A percentile compares a stretch with the other conserved stretches of the same genome.
These are phyloP conservation scores for Dendrostoma leiphaemia DNA, from an alignment of 2,329 filamentous ascomycete genomes.

Conservation along the genomic window DNA sequence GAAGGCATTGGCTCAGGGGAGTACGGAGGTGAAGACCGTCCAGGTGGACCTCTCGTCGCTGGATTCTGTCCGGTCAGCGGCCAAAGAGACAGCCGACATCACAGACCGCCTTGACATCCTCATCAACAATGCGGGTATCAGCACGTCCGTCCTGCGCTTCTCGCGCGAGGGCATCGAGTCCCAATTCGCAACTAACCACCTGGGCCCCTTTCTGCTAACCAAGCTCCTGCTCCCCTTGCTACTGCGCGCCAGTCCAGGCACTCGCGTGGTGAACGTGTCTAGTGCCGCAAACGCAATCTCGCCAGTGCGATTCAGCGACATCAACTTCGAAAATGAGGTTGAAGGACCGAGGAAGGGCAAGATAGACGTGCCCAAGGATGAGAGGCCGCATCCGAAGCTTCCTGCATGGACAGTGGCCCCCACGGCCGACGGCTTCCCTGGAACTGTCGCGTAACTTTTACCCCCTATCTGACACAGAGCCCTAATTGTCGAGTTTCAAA, in stretches of 20 bases:
- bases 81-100: slow-evolving; percentile 24
- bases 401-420: slow-evolving; percentile 1
- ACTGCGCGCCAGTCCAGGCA: slow-evolving; percentile 20
- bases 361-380: slow-evolving; percentile 3
- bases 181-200: slow-evolving; percentile 33
- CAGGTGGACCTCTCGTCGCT: slow-evolving; percentile 28
- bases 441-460: slow-evolving; percentile 31
- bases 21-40: slow-evolving; percentile 26
- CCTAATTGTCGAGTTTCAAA: too few relatives aligned
- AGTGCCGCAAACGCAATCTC: slow-evolving; percentile 22
- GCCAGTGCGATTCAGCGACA: slow-evolving; percentile 31
- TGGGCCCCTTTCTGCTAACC: slow-evolving; percentile 33
- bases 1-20: neutral
- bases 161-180: slow-evolving; percentile 32
- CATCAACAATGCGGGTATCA: slow-evolving; percentile 43
- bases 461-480: too few relatives aligned
- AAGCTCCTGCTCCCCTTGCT: slow-evolving; percentile 34
- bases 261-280: slow-evolving; percentile 20
- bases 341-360: neutral
- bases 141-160: slow-evolving; percentile 34
- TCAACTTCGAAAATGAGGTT: slow-evolving; percentile 27
- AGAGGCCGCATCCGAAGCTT: neutral
- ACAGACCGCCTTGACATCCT: slow-evolving; percentile 36
- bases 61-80: slow-evolving; percentile 30
- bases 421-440: slow-evolving; percentile 4